A percentile compares a stretch with the other conserved stretches of the same genome.
phyloP scores from a whole-genome alignment of 108 stramenopile genomes.

The Pseudonitzschia pungens region DNA sequence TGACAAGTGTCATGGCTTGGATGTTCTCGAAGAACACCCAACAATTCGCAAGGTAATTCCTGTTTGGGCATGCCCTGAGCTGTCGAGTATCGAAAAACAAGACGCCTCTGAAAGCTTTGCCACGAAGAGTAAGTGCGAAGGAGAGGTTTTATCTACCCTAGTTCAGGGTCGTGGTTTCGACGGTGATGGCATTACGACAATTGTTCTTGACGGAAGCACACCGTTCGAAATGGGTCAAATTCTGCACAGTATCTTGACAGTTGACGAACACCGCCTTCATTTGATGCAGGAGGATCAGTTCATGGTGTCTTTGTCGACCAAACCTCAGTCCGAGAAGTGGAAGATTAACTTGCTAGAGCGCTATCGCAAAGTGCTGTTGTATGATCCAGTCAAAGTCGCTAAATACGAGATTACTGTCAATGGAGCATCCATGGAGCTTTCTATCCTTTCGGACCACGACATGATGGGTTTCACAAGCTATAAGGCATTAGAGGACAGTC shows the following conservation, averaged over 20 bases:
- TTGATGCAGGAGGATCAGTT: conserved; percentile 17
- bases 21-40: conserved; percentile 16
- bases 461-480: background rate
- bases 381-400: conserved; percentile 33
- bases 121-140: conserved; percentile 36
- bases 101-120: background rate
- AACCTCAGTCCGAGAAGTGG: conserved; percentile 15
- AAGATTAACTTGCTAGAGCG: conserved; percentile 33
- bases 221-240: conserved; percentile 32
- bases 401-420: conserved; percentile 21
- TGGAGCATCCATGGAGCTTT: conserved; percentile 26
- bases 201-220: conserved; percentile 28
- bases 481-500: conserved; percentile 5
- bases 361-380: conserved; percentile 21
- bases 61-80: conserved; percentile 23
- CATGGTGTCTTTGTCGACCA: conserved; percentile 16
- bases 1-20: conserved; percentile 20
- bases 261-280: background rate
- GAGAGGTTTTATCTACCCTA: background rate
- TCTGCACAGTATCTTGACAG: conserved; percentile 30
- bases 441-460: conserved; percentile 13
- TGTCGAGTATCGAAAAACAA: background rate
- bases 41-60: conserved; percentile 30
- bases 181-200: conserved; percentile 8
- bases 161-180: conserved; percentile 8